These are phyloP conservation scores for Rehmannia glutinosa DNA, from an alignment of 257 asterid species.

Conservation along the genomic window DNA sequence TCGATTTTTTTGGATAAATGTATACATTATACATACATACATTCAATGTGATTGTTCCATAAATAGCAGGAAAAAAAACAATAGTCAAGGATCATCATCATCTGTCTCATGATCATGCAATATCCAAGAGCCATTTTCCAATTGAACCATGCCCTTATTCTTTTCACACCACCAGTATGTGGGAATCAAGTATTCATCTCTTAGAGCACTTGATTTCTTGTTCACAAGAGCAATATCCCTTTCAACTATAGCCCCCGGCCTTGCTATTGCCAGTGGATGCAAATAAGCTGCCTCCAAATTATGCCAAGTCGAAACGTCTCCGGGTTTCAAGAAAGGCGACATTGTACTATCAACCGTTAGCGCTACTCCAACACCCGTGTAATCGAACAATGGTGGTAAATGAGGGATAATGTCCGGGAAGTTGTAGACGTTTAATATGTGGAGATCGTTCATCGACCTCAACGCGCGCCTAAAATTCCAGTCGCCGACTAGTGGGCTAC, in stretches of 20 bases:
- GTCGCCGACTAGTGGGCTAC: constrained; percentile 43
- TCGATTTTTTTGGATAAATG: not conserved
- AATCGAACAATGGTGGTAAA: constrained; percentile 25
- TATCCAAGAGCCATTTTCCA: constrained; percentile 28
- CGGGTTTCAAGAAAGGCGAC: constrained; percentile 34
- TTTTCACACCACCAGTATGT: constrained; percentile 37
- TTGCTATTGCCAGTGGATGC: constrained; percentile 39
- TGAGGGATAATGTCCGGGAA: constrained; percentile 32
- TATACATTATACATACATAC: not conserved
- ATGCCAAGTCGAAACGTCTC: constrained; percentile 29
- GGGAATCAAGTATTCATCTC: constrained; percentile 31
- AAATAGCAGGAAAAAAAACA: too few relatives aligned
- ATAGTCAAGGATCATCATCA: not conserved
- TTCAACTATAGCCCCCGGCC: constrained; percentile 19
- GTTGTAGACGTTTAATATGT: constrained; percentile 26
- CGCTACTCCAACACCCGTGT: constrained; percentile 21
- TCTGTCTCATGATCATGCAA: constrained; percentile 31
- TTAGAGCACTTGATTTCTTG: constrained; percentile 29
- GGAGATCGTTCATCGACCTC: constrained; percentile 23
- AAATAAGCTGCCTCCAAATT: constrained; percentile 42
- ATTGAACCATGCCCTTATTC: constrained; percentile 47
- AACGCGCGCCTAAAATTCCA: constrained; percentile 2
- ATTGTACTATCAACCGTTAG: constrained; percentile 22
- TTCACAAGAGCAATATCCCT: constrained; percentile 40
- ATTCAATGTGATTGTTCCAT: too few relatives aligned